A percentile compares a stretch with the other conserved stretches of the same genome.
Evolutionary conservation across 176 grass and related monocot species (phyloP).

Genomic region (Aegilops longissima): DNA sequence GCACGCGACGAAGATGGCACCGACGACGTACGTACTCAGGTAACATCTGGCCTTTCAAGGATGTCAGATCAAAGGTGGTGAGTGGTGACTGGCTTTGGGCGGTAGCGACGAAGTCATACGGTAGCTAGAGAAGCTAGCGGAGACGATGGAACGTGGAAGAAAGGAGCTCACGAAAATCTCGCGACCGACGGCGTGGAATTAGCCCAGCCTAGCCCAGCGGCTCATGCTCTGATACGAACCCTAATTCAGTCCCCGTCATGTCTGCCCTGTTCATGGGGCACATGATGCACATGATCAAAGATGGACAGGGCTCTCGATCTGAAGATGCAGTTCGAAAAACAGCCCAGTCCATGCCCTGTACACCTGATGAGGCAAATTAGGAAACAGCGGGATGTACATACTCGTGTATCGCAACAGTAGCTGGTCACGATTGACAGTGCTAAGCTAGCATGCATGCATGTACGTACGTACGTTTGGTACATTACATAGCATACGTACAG

Average conservation of each 20-base stretch:
- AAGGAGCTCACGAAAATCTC: background rate
- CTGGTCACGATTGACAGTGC: slow-evolving; percentile 1
- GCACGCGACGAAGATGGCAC: background rate
- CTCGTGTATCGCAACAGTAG: background rate
- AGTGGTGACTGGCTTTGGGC: background rate
- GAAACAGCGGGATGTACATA: background rate
- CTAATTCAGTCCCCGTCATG: background rate
- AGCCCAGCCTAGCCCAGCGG: too few species aligned
- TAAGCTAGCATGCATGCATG: background rate
- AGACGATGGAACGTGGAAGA: background rate
- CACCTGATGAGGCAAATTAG: background rate
- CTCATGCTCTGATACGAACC: background rate
- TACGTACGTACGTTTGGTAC: too few species aligned
- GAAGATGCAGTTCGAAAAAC: too few species aligned
- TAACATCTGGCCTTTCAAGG: background rate
- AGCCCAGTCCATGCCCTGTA: background rate
- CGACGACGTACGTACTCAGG: background rate
- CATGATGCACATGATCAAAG: background rate
- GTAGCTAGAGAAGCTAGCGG: background rate
- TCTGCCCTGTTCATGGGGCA: background rate
- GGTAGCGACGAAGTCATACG: background rate
- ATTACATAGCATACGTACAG: too few species aligned
- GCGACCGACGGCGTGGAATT: background rate
- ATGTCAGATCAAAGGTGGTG: background rate
- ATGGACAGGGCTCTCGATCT: too few species aligned